A percentile compares a stretch with the other conserved stretches of the same genome.
Conservation (phyloP, 495 filamentous ascomycete species). For the Penicillium daleae region DNA sequence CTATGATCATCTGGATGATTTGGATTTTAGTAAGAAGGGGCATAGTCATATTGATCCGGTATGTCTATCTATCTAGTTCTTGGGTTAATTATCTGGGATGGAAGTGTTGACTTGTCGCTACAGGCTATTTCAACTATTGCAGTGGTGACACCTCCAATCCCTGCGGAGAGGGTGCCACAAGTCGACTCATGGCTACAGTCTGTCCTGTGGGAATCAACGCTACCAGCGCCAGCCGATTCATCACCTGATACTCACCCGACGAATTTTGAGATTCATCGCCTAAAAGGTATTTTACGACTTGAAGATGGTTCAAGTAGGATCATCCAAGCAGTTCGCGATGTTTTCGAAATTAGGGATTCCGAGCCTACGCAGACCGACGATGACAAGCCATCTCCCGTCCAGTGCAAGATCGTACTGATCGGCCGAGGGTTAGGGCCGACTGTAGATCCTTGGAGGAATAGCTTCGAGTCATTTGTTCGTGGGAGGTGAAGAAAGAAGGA, state of each 20-base stretch:
- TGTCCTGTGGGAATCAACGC: conserved; percentile 76
- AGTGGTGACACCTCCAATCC: conserved; percentile 62
- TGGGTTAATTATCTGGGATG: not conserved
- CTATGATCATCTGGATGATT: conserved; percentile 75
- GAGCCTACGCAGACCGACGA: conserved; percentile 35
- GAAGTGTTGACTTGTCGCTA: not conserved
- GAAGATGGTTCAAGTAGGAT: conserved; percentile 68
- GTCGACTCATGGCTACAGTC: conserved; percentile 85
- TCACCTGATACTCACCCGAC: conserved; percentile 21
- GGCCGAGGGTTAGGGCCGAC: conserved; percentile 61
- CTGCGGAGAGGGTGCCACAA: conserved; percentile 51
- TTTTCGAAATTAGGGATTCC: conserved; percentile 86
- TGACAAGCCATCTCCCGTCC: conserved; percentile 21
- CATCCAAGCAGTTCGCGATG: conserved; percentile 88
- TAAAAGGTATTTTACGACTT: conserved; percentile 76
- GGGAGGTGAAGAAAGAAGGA: conserved; percentile 6
- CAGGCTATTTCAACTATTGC: conserved; percentile 89
- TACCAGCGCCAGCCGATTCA: conserved; percentile 49
- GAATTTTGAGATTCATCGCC: conserved; percentile 75
- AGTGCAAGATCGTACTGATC: conserved; percentile 81
- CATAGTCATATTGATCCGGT: conserved; percentile 86
- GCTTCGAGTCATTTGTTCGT: conserved; percentile 39
- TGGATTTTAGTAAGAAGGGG: conserved; percentile 68
- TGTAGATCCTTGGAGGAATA: conserved; percentile 36
- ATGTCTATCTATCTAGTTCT: conserved; percentile 27